Evolutionary conservation across 2,329 filamentous ascomycete genomes (phyloP), one percentile per base, ranked within the genome.

Genomic region (Trichophyton benhamiae): DNA sequence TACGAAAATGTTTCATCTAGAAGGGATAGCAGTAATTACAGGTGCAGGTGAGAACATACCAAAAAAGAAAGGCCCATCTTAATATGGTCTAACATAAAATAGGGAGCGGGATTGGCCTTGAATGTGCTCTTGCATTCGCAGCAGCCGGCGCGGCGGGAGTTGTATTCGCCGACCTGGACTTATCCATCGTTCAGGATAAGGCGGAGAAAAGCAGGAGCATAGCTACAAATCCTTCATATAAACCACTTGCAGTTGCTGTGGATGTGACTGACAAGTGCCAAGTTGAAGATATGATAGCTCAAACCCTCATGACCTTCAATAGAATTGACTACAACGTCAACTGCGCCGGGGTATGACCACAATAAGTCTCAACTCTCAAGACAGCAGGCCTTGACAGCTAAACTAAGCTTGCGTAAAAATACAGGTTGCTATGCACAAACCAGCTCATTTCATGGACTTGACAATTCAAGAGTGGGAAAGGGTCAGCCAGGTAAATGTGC

Each of bases 321-420:
- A 61, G 65, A 3, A 65, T 71, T 22, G 68, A 72, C 53, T 69
- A 70, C 58, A 58, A 57, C 41, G 66, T 70, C 13, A 66, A 71
- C 55, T 63, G 60, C 30, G 66, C 68, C 9, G 65, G 69, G 2
- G 66, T 67, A 62, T 46, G 53, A 20, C 27, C 27, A 27, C 27
- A 27, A 27, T 27, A 27, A 27, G 5, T n/a, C 11, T 3, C 20
- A 36, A 13, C n/a, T 62, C 9, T 36, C 22, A 27, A 22, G 7
- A 15, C 2, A 25, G 11, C 7, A 17, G 20, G 7, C 25, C 20
- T 17, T 13, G 11, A 20, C 15, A 13, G 25, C 6, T 33, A 5
- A 20, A 25, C 17, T 36, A 25, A 38, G 20, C 8, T 30, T 27
- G 13, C 5, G 1, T 27, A 27, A 25, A 25, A 11, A 22, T 48